phyloP scores from a whole-genome alignment of 2,329 filamentous ascomycete genomes.

The Magnaporthiopsis poae region DNA sequence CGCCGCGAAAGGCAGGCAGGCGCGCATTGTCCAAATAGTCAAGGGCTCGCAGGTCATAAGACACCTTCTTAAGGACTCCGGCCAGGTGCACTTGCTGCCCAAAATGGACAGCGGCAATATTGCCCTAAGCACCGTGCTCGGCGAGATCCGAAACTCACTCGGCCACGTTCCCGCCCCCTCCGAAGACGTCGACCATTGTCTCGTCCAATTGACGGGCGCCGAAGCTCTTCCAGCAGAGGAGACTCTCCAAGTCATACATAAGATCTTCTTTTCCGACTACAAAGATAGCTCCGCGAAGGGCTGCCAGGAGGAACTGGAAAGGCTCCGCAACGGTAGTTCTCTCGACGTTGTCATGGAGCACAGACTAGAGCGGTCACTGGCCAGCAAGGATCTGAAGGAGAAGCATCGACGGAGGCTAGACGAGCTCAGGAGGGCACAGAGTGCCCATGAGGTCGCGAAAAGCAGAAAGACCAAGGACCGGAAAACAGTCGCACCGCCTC shows the following conservation, averaged over 20 bases:
- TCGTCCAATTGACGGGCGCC: not conserved
- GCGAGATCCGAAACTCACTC: conserved; percentile 8
- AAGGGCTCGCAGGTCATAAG: conserved; percentile 15
- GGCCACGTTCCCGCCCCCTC: not conserved
- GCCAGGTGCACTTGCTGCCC: conserved; percentile 6
- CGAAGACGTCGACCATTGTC: not conserved
- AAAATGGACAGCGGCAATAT: conserved; percentile 10
- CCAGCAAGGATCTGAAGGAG: conserved; percentile 17
- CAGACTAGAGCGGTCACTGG: conserved; percentile 9
- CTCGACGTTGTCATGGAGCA: conserved; percentile 13
- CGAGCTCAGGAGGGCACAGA: conserved; percentile 50
- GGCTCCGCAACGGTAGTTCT: conserved; percentile 8
- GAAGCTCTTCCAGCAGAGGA: not conserved
- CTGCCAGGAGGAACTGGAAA: conserved; percentile 8
- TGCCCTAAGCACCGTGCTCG: conserved; percentile 13
- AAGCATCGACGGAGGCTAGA: conserved; percentile 28
- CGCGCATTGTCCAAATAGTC: conserved; percentile 31
- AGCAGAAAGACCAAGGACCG: conserved; percentile 30
- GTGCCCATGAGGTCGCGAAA: conserved; percentile 35
- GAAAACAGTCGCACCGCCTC: conserved; percentile 7
- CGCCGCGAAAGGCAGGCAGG: conserved; percentile 40
- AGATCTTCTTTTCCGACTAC: conserved; percentile 11
- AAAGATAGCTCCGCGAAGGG: conserved; percentile 4
- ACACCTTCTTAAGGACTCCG: conserved; percentile 15
- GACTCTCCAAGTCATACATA: conserved; percentile 10